These are phyloP conservation scores for Cystobasidium pallidum DNA, from an alignment of 1,284 basidiomycete species.

Conservation along the genomic window DNA sequence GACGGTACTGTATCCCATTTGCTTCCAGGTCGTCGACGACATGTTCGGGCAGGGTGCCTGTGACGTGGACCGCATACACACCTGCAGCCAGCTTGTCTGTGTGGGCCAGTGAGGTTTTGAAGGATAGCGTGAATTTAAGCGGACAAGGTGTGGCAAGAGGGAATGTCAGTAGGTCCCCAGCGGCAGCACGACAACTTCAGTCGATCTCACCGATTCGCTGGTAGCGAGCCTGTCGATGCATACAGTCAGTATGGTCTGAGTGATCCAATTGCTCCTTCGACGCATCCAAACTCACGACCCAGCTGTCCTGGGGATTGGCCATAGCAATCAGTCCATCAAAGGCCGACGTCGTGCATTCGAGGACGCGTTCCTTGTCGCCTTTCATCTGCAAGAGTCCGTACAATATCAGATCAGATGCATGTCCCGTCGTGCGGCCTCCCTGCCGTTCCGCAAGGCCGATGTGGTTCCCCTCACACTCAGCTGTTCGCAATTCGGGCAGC, in stretches of 20 bases:
- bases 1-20: conserved; percentile 48
- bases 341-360: conserved; percentile 86
- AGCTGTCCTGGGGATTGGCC: conserved; percentile 84
- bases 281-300: conserved; percentile 71
- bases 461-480: conserved; percentile 69
- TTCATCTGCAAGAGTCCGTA: conserved; percentile 72
- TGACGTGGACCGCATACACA: conserved; percentile 51
- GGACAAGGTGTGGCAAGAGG: background rate
- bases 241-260: background rate
- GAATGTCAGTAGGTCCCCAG: background rate
- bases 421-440: too few species aligned
- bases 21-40: conserved; percentile 51
- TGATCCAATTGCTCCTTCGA: background rate
- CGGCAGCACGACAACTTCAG: background rate
- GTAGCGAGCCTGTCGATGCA: conserved; percentile 50
- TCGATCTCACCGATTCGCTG: conserved; percentile 49
- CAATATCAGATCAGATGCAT: background rate
- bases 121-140: background rate
- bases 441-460: too few species aligned
- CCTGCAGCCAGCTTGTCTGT: conserved; percentile 51
- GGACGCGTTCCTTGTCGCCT: conserved; percentile 78
- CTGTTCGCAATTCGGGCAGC: conserved; percentile 96
- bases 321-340: conserved; percentile 93
- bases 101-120: background rate
- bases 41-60: conserved; percentile 46